Evolutionary conservation across 2,329 filamentous ascomycete genomes (phyloP).

Genomic region (Alternaria brassicae): DNA sequence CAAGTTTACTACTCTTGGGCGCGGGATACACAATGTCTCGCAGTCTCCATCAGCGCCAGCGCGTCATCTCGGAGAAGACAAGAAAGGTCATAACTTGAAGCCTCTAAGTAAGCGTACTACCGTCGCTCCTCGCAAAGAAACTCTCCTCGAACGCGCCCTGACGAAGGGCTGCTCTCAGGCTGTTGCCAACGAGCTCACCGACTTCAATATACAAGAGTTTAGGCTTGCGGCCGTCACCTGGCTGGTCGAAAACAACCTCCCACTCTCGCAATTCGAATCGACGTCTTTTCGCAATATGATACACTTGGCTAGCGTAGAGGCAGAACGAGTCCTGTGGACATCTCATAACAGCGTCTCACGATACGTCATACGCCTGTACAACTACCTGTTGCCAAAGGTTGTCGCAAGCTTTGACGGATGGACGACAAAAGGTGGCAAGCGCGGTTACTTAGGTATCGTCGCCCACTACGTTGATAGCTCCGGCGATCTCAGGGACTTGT

Average conservation of each 20-base stretch:
- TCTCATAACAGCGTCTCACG: neutral
- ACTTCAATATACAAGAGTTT: neutral
- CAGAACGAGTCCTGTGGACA: neutral
- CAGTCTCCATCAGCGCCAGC: too few species aligned
- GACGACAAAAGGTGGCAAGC: neutral
- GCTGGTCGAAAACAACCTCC: neutral
- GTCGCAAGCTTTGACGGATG: neutral
- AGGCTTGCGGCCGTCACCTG: neutral
- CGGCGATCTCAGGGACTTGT: neutral
- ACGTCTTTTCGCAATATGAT: neutral
- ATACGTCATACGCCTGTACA: neutral
- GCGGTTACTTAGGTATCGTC: neutral
- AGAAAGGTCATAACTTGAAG: too few species aligned
- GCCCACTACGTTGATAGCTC: neutral
- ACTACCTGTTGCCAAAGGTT: neutral
- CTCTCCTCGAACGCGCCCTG: too few species aligned
- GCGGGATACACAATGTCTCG: too few species aligned
- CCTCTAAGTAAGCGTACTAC: too few species aligned
- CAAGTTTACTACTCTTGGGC: neutral
- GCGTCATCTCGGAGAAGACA: neutral
- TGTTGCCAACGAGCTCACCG: neutral
- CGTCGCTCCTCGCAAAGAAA: too few species aligned
- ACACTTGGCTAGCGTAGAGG: neutral
- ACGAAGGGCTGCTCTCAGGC: too few species aligned
- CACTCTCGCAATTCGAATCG: neutral